These are phyloP conservation scores for Coleophoma cylindrospora DNA, from an alignment of 2,329 filamentous ascomycete species.

Conservation along the genomic window DNA sequence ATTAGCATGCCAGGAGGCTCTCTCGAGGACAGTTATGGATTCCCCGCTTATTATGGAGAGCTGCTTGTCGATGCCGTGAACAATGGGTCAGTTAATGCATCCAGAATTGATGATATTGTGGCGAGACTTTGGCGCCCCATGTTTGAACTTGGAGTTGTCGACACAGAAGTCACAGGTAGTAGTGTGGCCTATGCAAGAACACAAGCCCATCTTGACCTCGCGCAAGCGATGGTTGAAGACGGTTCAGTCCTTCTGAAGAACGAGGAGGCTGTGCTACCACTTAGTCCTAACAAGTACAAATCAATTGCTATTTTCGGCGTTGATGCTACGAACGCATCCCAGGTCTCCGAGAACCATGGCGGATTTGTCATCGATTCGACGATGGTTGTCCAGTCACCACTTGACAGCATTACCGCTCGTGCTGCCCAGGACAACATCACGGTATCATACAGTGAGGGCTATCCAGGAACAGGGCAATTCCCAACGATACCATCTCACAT, in stretches of 20 bases:
- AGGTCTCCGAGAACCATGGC: constrained; percentile 12
- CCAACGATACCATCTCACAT: constrained; percentile 6
- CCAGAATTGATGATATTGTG: constrained; percentile 57
- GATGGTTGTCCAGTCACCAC: constrained; percentile 10
- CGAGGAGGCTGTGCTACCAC: constrained; percentile 2
- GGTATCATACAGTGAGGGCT: constrained; percentile 11
- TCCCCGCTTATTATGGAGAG: constrained; percentile 7
- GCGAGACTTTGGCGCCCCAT: constrained; percentile 28
- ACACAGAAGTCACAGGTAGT: constrained; percentile 6
- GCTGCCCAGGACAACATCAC: constrained; percentile 10
- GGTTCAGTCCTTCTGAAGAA: constrained; percentile 7
- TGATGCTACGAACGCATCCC: constrained; percentile 10
- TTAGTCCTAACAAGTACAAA: constrained; percentile 5
- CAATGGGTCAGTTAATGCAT: constrained; percentile 51
- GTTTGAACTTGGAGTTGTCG: constrained; percentile 10
- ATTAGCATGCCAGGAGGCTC: constrained; percentile 49
- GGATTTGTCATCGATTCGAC: constrained; percentile 13
- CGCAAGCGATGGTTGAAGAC: neutral
- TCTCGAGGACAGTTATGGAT: constrained; percentile 5
- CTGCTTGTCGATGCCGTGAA: constrained; percentile 47
- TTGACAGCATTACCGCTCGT: constrained; percentile 5
- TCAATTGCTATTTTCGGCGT: constrained; percentile 9
- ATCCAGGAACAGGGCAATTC: constrained; percentile 12
- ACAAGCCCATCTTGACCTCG: constrained; percentile 7
- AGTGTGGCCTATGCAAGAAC: constrained; percentile 5